Evolutionary conservation across 2,329 filamentous ascomycete genomes (phyloP).

Genomic region (Blumeria hordei): DNA sequence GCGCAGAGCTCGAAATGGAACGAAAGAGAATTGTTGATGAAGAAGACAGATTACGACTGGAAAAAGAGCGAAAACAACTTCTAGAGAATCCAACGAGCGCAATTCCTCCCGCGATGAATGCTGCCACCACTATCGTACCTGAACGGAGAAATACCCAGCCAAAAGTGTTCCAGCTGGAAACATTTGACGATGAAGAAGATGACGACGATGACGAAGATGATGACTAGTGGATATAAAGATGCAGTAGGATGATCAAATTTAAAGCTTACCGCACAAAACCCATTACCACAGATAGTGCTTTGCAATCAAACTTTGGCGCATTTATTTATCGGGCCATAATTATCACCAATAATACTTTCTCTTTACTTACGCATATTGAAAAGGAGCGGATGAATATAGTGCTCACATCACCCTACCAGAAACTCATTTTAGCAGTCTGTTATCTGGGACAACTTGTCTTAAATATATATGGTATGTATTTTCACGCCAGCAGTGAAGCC

Average conservation of each 20-base stretch:
- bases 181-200: constrained; percentile 19
- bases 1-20: constrained; percentile 15
- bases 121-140: constrained; percentile 9
- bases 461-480: no score
- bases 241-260: neutral
- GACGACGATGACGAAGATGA: constrained; percentile 3
- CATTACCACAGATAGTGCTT: no score
- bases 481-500: no score
- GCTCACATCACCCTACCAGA: no score
- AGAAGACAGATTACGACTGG: constrained; percentile 14
- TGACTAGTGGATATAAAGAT: neutral
- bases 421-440: no score
- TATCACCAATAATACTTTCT: no score
- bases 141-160: constrained; percentile 13
- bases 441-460: no score
- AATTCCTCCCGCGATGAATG: constrained; percentile 5
- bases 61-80: constrained; percentile 11
- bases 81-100: constrained; percentile 11
- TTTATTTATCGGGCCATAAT: no score
- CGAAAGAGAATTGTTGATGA: constrained; percentile 13
- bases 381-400: no score
- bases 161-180: constrained; percentile 18
- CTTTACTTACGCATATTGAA: no score
- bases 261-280: no score
- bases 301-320: no score